phyloP scores from a whole-genome alignment of 768 basidiomycete species.

The Leccinum longicurvipes region DNA sequence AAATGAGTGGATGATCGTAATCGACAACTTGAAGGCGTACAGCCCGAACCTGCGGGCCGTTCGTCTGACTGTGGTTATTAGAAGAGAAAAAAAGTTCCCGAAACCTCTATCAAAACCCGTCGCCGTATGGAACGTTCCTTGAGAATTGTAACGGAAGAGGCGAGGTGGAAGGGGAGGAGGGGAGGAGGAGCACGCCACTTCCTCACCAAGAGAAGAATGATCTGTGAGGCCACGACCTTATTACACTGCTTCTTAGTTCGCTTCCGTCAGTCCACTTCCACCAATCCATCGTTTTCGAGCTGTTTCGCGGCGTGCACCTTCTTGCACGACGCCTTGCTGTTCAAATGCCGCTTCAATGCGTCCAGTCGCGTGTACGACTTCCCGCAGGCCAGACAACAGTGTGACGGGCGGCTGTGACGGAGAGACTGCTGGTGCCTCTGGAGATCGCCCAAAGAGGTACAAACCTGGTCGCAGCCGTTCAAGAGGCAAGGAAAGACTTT shows the following conservation, averaged over 20 bases:
- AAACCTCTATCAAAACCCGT: neutral
- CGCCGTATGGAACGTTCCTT: neutral
- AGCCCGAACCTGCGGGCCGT: neutral
- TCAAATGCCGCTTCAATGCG: slow-evolving; percentile 34
- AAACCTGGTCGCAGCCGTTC: slow-evolving; percentile 26
- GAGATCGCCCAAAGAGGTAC: slow-evolving; percentile 28
- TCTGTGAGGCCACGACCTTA: neutral
- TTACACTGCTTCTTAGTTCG: slow-evolving; percentile 17
- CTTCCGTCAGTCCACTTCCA: slow-evolving; percentile 12
- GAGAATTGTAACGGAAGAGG: neutral
- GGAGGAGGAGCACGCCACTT: slow-evolving; percentile 14
- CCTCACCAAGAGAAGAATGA: slow-evolving; percentile 14
- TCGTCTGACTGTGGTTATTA: neutral
- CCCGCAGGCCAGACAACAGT: slow-evolving; percentile 22
- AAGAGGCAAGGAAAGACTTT: slow-evolving; percentile 24
- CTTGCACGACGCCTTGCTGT: slow-evolving; percentile 27
- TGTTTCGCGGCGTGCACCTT: slow-evolving; percentile 18
- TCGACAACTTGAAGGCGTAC: neutral
- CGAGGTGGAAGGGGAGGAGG: neutral
- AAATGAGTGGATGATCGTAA: neutral
- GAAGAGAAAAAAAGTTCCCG: neutral
- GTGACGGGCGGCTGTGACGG: slow-evolving; percentile 22
- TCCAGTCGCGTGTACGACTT: slow-evolving; percentile 30
- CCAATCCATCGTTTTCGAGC: neutral
- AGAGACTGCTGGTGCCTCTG: slow-evolving; percentile 30